Evolutionary conservation across 257 asterid species (phyloP).

Genomic region (Mitragyna speciosa): DNA sequence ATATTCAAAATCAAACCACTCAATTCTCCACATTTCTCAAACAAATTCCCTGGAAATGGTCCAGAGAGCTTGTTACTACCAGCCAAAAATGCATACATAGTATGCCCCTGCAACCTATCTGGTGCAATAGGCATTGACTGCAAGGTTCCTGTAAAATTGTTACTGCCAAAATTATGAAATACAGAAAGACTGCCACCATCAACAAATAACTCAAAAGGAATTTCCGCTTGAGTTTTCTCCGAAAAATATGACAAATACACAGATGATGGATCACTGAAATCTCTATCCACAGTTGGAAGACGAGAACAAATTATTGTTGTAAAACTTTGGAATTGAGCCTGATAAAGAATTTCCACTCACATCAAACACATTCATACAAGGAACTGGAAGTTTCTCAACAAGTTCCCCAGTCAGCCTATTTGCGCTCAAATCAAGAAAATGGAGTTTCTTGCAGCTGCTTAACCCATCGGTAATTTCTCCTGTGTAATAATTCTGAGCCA

Average conservation of each 20-base stretch:
- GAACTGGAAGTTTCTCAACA: conserved; percentile 61
- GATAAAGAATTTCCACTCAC: conserved; percentile 66
- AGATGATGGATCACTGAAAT: conserved; percentile 45
- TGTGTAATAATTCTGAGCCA: conserved; percentile 64
- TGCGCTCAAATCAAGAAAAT: conserved; percentile 76
- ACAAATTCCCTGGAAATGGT: conserved; percentile 50
- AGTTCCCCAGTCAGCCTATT: conserved; percentile 70
- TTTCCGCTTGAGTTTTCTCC: conserved; percentile 37
- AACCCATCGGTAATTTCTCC: conserved; percentile 52
- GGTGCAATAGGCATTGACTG: conserved; percentile 61
- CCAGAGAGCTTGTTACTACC: conserved; percentile 75
- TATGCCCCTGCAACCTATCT: conserved; percentile 45
- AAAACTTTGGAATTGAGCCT: conserved; percentile 72
- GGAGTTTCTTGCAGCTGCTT: conserved; percentile 68
- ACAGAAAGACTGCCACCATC: conserved; percentile 44
- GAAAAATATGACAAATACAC: conserved; percentile 57
- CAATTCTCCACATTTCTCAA: conserved; percentile 62
- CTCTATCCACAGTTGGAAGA: conserved; percentile 13
- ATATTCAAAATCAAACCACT: conserved; percentile 60
- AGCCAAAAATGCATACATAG: conserved; percentile 74
- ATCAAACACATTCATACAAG: conserved; percentile 82
- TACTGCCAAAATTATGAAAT: conserved; percentile 68
- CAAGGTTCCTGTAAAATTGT: conserved; percentile 60
- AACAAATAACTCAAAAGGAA: conserved; percentile 37
- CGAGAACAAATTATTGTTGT: conserved; percentile 42